A percentile compares a stretch with the other conserved stretches of the same genome.
phyloP scores from a whole-genome alignment of 176 grass and related monocot genomes.

The Themeda triandra region DNA sequence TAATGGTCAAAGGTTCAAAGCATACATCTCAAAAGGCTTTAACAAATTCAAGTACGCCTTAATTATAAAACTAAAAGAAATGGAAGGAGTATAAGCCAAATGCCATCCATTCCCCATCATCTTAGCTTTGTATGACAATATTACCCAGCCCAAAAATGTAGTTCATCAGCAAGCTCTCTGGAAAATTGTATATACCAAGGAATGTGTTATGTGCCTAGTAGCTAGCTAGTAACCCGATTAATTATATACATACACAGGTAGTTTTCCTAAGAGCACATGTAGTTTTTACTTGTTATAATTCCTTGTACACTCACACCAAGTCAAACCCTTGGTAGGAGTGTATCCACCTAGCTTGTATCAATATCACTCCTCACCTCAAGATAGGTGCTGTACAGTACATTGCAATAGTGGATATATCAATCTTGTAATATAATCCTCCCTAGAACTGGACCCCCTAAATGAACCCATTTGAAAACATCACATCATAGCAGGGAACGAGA shows the following conservation, averaged over 20 bases:
- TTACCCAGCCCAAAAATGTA: not conserved
- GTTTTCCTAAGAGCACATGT: not conserved
- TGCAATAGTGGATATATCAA: slow-evolving; percentile 32
- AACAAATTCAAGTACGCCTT: too few relatives aligned
- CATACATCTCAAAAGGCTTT: too few relatives aligned
- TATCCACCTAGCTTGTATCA: slow-evolving; percentile 15
- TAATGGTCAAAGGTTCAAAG: too few relatives aligned
- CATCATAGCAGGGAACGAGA: slow-evolving; percentile 21
- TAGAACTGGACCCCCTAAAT: slow-evolving; percentile 49
- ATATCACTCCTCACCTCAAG: slow-evolving; percentile 28
- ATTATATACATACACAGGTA: too few relatives aligned
- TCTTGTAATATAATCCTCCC: slow-evolving; percentile 36
- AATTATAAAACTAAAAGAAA: not conserved
- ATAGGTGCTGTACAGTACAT: slow-evolving; percentile 19
- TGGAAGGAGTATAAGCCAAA: not conserved
- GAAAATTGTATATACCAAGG: too few relatives aligned
- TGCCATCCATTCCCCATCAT: too few relatives aligned
- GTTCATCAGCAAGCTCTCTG: too few relatives aligned
- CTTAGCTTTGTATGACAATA: not conserved
- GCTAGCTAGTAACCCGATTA: too few relatives aligned
- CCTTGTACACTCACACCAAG: slow-evolving; percentile 32
- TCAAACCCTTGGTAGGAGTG: slow-evolving; percentile 41
- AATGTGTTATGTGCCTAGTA: too few relatives aligned
- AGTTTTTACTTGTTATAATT: not conserved
- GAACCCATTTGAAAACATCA: slow-evolving; percentile 33